Evolutionary conservation across 1,139 yeast genomes (phyloP), one percentile per base, ranked within the genome.

Genomic region (Geotrichum cucujoidarum): DNA sequence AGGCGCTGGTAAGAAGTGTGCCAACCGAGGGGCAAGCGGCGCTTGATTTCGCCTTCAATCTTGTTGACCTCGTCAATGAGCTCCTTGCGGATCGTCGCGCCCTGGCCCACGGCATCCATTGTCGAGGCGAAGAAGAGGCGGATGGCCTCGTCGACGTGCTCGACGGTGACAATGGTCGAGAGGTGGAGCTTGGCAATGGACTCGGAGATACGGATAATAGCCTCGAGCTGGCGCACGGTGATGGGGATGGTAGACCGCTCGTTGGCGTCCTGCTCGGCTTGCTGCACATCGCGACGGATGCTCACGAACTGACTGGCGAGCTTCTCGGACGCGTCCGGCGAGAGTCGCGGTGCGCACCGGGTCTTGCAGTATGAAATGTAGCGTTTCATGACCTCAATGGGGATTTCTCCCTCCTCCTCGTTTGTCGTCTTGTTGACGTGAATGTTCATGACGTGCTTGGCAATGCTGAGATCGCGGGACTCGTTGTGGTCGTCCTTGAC

Each of bases 1-100:
- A 92, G 74, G 1, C 96, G 88, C 57, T 79, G 81, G 65, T 87
- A 87, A 21, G 94, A 83, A 1, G 97, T 89, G 29, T 95, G 86
- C 94, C 96, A 92, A 13, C 98, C 98, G 57, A 94, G 84, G 5
- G 98, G 97, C 57, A 92, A 74, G 64, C 98, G 80, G 67, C 95
- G 80, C 66, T 89, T 82, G 56, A 92, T 76, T 64, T 88, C 95
- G 41, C 77, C 80, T 63, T 90, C 97, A 45, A 92, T 88, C 60
- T 74, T 76, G 57, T 80, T 77, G 43, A 90, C 88, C 62, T 89
- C 94, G 32, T 78, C 77, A 50, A 77, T 75, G 54, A 84, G 66
- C 56, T 77, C 76, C 49, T 75, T 62, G 50, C 76, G 67, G 61
- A 70, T 65, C 20, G 72, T 74, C 37, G 81, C 81, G 50, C 89